phyloP scores from a whole-genome alignment of 768 basidiomycete genomes.

The Rhizopogon rudus region DNA sequence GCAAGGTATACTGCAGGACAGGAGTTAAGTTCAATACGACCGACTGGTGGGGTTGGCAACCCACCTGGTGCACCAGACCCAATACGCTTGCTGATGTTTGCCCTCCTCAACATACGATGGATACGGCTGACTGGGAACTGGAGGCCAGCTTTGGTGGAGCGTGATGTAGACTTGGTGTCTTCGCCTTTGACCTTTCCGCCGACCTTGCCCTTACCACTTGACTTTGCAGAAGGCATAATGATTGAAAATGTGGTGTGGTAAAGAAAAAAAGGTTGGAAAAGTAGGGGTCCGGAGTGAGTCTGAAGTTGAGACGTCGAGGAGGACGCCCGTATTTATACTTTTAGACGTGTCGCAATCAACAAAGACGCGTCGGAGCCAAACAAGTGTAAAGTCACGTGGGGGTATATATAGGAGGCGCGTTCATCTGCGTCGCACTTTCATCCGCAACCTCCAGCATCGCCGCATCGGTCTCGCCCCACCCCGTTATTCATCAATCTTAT shows the following conservation, averaged over 20 bases:
- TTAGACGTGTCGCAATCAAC: conserved; percentile 20
- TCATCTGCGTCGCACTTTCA: conserved; percentile 4
- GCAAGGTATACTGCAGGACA: conserved; percentile 73
- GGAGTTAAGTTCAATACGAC: background rate
- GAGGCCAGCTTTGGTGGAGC: conserved; percentile 72
- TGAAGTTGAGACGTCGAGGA: background rate
- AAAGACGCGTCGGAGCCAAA: conserved; percentile 36
- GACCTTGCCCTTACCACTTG: conserved; percentile 29
- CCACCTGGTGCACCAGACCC: conserved; percentile 83
- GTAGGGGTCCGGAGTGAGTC: background rate
- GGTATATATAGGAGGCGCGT: conserved; percentile 30
- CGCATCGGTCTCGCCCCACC: background rate
- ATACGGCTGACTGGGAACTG: conserved; percentile 94
- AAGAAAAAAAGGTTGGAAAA: background rate
- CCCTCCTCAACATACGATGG: conserved; percentile 82
- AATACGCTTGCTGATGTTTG: conserved; percentile 83
- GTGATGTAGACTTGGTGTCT: conserved; percentile 53
- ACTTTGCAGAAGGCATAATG: conserved; percentile 23
- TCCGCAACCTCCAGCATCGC: conserved; percentile 15
- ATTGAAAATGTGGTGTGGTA: background rate
- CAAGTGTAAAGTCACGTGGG: conserved; percentile 26
- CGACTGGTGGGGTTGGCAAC: conserved; percentile 8
- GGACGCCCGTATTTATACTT: conserved; percentile 17
- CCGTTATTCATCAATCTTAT: background rate
- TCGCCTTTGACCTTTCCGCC: conserved; percentile 52